Evolutionary conservation across 78 protist species (phyloP), one percentile per base, ranked within the genome.

Genomic region (Dictyostelium capitatum): DNA sequence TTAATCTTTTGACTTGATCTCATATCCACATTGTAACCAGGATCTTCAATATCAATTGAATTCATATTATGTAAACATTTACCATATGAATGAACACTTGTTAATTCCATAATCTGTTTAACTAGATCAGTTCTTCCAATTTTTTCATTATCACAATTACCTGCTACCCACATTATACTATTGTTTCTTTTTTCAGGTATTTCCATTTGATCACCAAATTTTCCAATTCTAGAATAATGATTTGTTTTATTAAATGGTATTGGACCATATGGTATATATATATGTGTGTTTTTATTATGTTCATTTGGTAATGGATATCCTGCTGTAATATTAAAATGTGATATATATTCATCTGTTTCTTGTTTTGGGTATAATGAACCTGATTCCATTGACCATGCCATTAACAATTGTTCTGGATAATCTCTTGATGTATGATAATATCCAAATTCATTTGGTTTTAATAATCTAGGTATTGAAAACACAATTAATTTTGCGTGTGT

Each of bases 221-320:
- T 69, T 11, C 20, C 25, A 12, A 19, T 7, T 17, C 32, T 17
- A 2, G 77, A 28, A 37, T 69, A 69, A 37, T 37, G 43, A 32
- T 30, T 17, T 14, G 77, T 30, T 7, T 46, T 46, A 12, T 28
- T 37, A 19, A 15, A 69, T 69, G 77, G 53, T 1, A 12, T 6
- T 3, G 77, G 77, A 2, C 77, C 77, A 19, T 69, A 69, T 32
- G 77, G 77, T 37, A 41, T 37, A 69, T 69, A 69, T 2, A 69
- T 69, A 37, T 69, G 77, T 69, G 77, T 67, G 0, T 67, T 11
- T 4, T 14, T 32, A 3, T 69, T 41, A 37, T 19, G 14, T 1
- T 69, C 53, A 17, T 19, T 28, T 4, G 15, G 43, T 62, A 62
- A 62, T 23, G 70, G 3, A 10, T 62, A 62, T 0, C 70, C 70